Evolutionary conservation across 441 rosid genomes (phyloP).

Genomic region (Corymbia calophylla): DNA sequence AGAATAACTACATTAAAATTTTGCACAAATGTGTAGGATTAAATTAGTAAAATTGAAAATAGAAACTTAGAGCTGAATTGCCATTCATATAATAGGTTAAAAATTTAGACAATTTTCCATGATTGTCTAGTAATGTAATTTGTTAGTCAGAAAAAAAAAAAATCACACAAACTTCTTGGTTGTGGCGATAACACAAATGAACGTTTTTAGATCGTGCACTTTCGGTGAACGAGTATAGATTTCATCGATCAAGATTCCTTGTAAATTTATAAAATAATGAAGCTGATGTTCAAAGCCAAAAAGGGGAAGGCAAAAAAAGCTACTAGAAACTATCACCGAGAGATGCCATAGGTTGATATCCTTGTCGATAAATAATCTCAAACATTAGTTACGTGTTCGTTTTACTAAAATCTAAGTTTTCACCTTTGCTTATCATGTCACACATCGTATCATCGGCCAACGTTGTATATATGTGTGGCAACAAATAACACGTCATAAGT

Average conservation of each 20-base stretch:
- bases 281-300: not conserved
- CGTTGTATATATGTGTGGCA: fast-evolving
- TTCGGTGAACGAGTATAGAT: not conserved
- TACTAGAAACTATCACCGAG: not conserved
- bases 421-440: not conserved
- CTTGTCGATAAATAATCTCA: not conserved
- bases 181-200: not conserved
- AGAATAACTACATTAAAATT: not conserved
- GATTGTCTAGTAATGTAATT: not conserved
- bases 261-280: not conserved
- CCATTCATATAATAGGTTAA: too few relatives aligned
- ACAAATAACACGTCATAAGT: not conserved
- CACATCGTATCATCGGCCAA: not conserved
- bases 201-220: not conserved
- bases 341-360: not conserved
- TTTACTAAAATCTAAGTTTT: not conserved
- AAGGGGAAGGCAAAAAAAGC: not conserved
- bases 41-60: too few relatives aligned
- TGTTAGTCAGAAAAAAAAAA: not conserved
- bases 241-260: not conserved
- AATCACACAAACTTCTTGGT: not conserved
- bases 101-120: not conserved
- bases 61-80: not conserved
- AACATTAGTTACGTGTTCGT: not conserved
- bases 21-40: too few relatives aligned